Conservation (phyloP, 1,284 basidiomycete genomes). For the Sanghuangporus baumii region DNA sequence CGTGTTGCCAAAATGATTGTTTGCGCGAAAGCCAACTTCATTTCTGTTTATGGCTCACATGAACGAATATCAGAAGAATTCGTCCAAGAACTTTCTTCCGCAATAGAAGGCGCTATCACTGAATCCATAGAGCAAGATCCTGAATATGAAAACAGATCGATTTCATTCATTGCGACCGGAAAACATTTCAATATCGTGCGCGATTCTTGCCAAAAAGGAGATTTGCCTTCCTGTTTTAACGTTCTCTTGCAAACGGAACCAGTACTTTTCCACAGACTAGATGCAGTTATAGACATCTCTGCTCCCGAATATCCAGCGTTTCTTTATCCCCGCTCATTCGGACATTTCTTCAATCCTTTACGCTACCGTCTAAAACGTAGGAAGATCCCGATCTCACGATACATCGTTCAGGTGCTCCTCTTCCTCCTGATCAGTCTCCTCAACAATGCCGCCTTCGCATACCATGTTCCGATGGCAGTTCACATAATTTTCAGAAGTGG, state of each 20-base stretch:
- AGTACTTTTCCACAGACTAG: neutral
- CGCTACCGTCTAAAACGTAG: conserved; percentile 46
- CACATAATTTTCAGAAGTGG: conserved; percentile 95
- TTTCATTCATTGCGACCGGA: neutral
- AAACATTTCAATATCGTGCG: neutral
- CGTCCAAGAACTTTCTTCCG: neutral
- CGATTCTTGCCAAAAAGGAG: neutral
- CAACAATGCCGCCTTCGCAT: conserved; percentile 90
- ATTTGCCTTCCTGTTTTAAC: neutral
- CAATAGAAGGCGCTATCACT: neutral
- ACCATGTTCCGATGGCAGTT: conserved; percentile 82
- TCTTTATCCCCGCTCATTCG: conserved; percentile 10
- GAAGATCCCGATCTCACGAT: conserved; percentile 68
- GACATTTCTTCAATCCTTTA: conserved; percentile 25
- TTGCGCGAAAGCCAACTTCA: neutral
- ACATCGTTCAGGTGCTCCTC: conserved; percentile 77
- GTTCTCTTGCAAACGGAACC: conserved; percentile 6
- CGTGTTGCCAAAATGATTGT: neutral
- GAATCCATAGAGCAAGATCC: neutral
- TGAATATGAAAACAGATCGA: neutral
- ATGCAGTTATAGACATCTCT: conserved; percentile 15
- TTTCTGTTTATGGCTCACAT: neutral
- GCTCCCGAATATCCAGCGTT: neutral
- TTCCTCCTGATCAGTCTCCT: conserved; percentile 80
- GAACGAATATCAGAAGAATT: neutral